Evolutionary conservation across 176 grass and related monocot species (phyloP).

Genomic region (maize (Zea mays)): Zm-B73-REFERENCE-NAM-5.0 NC_050105.1:147354001-147354500

Average conservation of each 20-base stretch:
- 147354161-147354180: too few species aligned
- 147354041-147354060: slow-evolving; percentile 34
- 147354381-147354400: neutral
- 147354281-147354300: slow-evolving; percentile 28
- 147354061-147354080: slow-evolving; percentile 15
- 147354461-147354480: neutral
- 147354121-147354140: slow-evolving; percentile 14
- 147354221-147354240: too few species aligned
- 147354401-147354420: neutral
- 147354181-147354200: slow-evolving; percentile 3
- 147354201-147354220: neutral
- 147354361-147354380: neutral
- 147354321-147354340: neutral
- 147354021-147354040: neutral
- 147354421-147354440: neutral
- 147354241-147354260: neutral
- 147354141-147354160: too few species aligned
- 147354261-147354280: slow-evolving; percentile 19
- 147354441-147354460: neutral
- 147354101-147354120: slow-evolving; percentile 1
- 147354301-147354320: neutral
- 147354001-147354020: neutral
- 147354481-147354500: neutral
- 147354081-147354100: neutral
- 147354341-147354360: slow-evolving; percentile 10